Evolutionary conservation across 202 grass and related monocot species (phyloP).

Genomic region (Panicum virgatum): DNA sequence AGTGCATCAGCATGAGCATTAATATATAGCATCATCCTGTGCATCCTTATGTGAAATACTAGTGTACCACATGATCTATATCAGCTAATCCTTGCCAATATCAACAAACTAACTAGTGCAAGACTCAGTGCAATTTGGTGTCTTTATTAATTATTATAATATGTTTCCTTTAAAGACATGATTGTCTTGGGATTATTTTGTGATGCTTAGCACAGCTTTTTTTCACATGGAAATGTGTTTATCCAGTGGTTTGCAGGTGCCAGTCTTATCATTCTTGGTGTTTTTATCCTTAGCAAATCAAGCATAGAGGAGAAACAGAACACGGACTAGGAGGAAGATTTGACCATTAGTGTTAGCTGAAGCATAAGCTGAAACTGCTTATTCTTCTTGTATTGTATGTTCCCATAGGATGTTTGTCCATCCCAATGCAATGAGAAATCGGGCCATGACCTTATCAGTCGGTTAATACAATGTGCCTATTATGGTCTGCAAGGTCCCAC

Average conservation of each 20-base stretch:
- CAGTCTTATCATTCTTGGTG: slow-evolving; percentile 73
- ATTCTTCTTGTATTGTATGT: neutral
- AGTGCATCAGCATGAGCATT: neutral
- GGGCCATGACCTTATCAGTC: neutral
- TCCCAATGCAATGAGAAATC: neutral
- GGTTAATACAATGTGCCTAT: neutral
- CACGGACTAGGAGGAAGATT: slow-evolving; percentile 49
- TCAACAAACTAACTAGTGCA: neutral
- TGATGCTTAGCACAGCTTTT: neutral
- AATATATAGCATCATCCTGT: neutral
- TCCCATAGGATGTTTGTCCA: neutral
- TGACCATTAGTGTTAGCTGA: neutral
- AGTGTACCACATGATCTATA: neutral
- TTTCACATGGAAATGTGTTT: slow-evolving; percentile 29
- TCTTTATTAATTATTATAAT: neutral
- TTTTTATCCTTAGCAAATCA: slow-evolving; percentile 86
- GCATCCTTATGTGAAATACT: neutral
- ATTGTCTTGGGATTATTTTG: neutral
- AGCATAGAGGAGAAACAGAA: slow-evolving; percentile 56
- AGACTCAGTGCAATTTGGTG: neutral
- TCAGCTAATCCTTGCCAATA: neutral
- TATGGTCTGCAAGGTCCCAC: neutral
- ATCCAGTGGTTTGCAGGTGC: slow-evolving; percentile 90
- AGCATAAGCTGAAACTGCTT: neutral
- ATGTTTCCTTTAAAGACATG: neutral